Evolutionary conservation across 2,329 filamentous ascomycete genomes (phyloP), one percentile per base, ranked within the genome.

Genomic region (Clonostachys byssicola): DNA sequence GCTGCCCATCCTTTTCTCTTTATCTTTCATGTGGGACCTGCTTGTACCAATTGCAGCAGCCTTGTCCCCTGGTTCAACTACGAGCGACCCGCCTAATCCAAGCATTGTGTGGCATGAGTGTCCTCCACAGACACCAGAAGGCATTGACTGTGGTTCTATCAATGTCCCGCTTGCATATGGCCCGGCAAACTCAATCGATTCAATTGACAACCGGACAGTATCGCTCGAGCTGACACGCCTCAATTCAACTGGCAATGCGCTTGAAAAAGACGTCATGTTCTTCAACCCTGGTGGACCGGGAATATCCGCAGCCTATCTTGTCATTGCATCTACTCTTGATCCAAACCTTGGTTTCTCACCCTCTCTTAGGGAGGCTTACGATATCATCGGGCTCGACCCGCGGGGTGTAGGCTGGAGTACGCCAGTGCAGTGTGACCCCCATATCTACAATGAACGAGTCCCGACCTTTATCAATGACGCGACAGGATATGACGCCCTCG

Each of bases 351-450:
- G 46, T 2, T 54, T 59, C 23, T 53, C 50, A 3, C 17, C 42
- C 12, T 45, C 55, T 2, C 40, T 59, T 6, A 35, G 52, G 1
- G 50, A 57, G 12, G 51, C 62, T 36, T 73, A 65, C 49, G 68
- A 73, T 39, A 62, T 73, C 16, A 65, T 74, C 38, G 67, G 69
- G 0, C 70, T 73, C 23, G 71, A 74, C 42, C 68, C 70, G 1
- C 63, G 71, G 1, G 70, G 68, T 1, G 66, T 71, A 3, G 69
- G 69, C 17, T 59, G 63, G 10, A 73, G 70, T 5, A 66, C 65
- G 1, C 59, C 60, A 0, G 60, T 73, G 14, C 62, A 57, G 18
- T 73, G 71, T 48, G 72, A 73, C 23, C 54, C 55, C 2, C 48
- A 59, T 6, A 42, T 54, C 12, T 60, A 50, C 39, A 58, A 58